Conservation (phyloP, 2,329 filamentous ascomycete genomes). For the Xylaria multiplex region DNA sequence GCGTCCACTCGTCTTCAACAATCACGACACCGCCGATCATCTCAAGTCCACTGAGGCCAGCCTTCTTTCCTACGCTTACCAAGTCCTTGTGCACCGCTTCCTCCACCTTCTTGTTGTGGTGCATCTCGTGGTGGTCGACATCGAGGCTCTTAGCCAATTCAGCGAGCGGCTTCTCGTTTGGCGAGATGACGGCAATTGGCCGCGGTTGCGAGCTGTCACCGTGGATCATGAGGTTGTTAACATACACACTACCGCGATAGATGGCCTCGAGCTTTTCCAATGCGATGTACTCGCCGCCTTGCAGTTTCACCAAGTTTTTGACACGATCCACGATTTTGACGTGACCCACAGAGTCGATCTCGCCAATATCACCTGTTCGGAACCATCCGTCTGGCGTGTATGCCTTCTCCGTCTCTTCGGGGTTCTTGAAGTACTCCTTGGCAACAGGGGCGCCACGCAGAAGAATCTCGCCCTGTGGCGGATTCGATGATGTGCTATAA, state of each 20-base stretch:
- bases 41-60: constrained; percentile 76
- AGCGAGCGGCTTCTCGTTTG: constrained; percentile 71
- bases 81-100: constrained; percentile 71
- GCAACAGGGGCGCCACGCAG: constrained; percentile 82
- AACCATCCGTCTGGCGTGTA: constrained; percentile 93
- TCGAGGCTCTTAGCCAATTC: constrained; percentile 69
- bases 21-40: constrained; percentile 80
- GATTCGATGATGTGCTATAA: constrained; percentile 77
- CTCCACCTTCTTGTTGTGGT: constrained; percentile 73
- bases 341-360: constrained; percentile 83
- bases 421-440: constrained; percentile 83
- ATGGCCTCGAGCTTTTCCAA: constrained; percentile 94
- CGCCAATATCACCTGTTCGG: constrained; percentile 94
- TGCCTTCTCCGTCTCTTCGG: constrained; percentile 82
- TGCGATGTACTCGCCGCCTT: constrained; percentile 95
- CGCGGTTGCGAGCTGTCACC: constrained; percentile 79
- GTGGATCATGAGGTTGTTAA: constrained; percentile 88
- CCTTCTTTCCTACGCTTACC: constrained; percentile 70
- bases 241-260: constrained; percentile 81
- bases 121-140: constrained; percentile 74
- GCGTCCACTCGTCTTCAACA: constrained; percentile 88
- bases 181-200: constrained; percentile 82
- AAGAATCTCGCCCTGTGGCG: constrained; percentile 92
- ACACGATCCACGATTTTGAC: constrained; percentile 91
- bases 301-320: constrained; percentile 98